Conservation (phyloP, 768 basidiomycete species). For the Dendrothele bispora region DNA sequence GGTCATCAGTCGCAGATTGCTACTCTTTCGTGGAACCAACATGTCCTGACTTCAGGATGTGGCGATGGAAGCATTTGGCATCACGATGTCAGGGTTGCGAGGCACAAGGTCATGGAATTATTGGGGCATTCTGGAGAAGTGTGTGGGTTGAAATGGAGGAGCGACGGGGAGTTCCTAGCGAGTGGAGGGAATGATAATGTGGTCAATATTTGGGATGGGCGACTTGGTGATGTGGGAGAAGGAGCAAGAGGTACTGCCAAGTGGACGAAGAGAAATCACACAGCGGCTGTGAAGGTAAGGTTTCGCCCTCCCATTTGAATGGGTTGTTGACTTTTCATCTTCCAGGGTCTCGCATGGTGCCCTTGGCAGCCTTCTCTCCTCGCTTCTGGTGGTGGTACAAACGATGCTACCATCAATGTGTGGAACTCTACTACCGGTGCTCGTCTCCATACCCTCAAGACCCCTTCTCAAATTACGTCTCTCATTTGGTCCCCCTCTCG, state of each 20-base stretch:
- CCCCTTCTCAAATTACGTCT: slow-evolving; percentile 90
- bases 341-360: slow-evolving; percentile 94
- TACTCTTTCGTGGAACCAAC: slow-evolving; percentile 83
- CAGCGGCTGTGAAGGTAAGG: slow-evolving; percentile 76
- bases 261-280: slow-evolving; percentile 91
- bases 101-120: slow-evolving; percentile 89
- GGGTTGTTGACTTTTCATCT: neutral
- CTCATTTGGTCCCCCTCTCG: slow-evolving; percentile 84
- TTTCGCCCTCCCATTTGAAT: neutral
- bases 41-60: slow-evolving; percentile 85
- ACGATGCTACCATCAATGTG: slow-evolving; percentile 86
- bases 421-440: slow-evolving; percentile 95
- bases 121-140: slow-evolving; percentile 91
- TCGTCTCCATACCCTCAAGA: slow-evolving; percentile 81
- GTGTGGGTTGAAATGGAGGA: slow-evolving; percentile 88
- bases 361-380: slow-evolving; percentile 93
- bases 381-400: slow-evolving; percentile 92
- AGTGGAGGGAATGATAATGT: slow-evolving; percentile 98
- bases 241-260: slow-evolving; percentile 65
- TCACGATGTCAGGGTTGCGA: slow-evolving; percentile 87
- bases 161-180: slow-evolving; percentile 86
- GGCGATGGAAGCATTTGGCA: slow-evolving; percentile 95
- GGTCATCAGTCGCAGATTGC: slow-evolving; percentile 87
- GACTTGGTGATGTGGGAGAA: slow-evolving; percentile 57
- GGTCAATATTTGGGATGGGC: slow-evolving; percentile 96